Evolutionary conservation across 2,329 filamentous ascomycete species (phyloP).

Genomic region (Cercospora brassicicola): DNA sequence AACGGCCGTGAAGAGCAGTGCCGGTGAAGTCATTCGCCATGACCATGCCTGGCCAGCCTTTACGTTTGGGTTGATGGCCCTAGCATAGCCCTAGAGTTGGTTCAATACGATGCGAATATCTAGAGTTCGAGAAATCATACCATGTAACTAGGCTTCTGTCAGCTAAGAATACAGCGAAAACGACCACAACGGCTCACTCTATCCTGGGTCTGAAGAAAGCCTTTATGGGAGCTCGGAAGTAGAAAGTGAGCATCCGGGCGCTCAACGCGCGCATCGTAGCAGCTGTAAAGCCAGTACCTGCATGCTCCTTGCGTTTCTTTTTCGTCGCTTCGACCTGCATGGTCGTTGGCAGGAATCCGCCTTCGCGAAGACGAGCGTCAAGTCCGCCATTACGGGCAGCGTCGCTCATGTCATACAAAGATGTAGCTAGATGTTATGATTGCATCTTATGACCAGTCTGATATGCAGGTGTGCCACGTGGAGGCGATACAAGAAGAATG

Average conservation of each 20-base stretch:
- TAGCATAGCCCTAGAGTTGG: slow-evolving; percentile 56
- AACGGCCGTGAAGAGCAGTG: slow-evolving; percentile 67
- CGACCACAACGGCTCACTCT: slow-evolving; percentile 62
- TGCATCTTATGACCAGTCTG: slow-evolving; percentile 1
- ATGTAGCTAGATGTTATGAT: not conserved
- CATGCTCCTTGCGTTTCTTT: slow-evolving; percentile 57
- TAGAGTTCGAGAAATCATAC: slow-evolving; percentile 36
- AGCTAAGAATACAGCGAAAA: slow-evolving; percentile 1
- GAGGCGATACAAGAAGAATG: too few species aligned
- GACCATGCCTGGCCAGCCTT: slow-evolving; percentile 55
- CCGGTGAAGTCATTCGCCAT: slow-evolving; percentile 67
- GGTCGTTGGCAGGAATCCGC: slow-evolving; percentile 7
- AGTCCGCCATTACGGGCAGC: slow-evolving; percentile 20
- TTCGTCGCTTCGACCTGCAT: slow-evolving; percentile 18
- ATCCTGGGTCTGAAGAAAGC: slow-evolving; percentile 89
- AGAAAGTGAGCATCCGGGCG: slow-evolving; percentile 82
- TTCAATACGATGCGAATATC: not conserved
- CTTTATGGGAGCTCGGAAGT: slow-evolving; percentile 87
- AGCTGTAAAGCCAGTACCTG: slow-evolving; percentile 74
- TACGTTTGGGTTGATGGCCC: slow-evolving; percentile 61
- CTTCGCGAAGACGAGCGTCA: slow-evolving; percentile 21
- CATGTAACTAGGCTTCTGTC: slow-evolving; percentile 48
- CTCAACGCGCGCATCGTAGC: slow-evolving; percentile 81
- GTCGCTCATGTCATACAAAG: slow-evolving; percentile 23
- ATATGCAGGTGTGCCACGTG: slow-evolving; percentile 1